Conservation (phyloP, 139 green algal species). For the Deuterostichococcus epilithicus region DNA sequence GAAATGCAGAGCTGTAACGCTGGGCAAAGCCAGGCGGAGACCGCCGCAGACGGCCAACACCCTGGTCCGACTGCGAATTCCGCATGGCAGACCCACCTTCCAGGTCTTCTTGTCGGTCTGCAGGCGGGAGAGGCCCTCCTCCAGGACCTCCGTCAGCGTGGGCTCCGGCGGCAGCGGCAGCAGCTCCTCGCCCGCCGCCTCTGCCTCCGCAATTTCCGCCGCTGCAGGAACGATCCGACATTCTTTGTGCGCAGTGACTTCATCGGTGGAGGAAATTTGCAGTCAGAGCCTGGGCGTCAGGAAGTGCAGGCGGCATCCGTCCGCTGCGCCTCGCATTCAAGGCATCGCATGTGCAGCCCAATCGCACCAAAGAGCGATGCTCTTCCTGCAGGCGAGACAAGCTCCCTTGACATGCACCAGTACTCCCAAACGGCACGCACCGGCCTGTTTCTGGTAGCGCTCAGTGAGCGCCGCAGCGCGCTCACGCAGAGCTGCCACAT, state of each 20-base stretch:
- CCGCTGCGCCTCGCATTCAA: not conserved
- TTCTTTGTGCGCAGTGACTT: too few species aligned
- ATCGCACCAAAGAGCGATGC: not conserved
- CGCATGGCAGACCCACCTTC: conserved; percentile 47
- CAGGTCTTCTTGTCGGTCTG: conserved; percentile 42
- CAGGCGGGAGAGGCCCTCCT: conserved; percentile 56
- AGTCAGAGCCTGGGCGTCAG: not conserved
- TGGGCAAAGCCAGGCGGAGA: too few species aligned
- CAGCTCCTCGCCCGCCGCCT: conserved; percentile 16
- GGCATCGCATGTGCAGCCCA: not conserved
- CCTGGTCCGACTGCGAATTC: too few species aligned
- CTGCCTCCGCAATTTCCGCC: conserved; percentile 16
- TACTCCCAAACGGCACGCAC: conserved; percentile 8
- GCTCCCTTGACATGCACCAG: not conserved
- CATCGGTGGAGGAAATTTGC: too few species aligned
- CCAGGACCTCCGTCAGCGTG: conserved; percentile 61
- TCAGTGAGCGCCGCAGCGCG: conserved; percentile 35
- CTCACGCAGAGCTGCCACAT: conserved; percentile 46
- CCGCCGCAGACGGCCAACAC: too few species aligned
- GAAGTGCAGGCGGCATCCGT: not conserved
- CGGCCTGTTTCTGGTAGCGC: conserved; percentile 29
- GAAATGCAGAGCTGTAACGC: too few species aligned
- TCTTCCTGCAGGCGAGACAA: not conserved
- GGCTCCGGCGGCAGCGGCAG: conserved; percentile 28
- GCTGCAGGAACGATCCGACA: conserved; percentile 24